Evolutionary conservation across 129 eudicot genomes (phyloP), one percentile per base, ranked within the genome.

Genomic region (Ambrosia trifida): DNA sequence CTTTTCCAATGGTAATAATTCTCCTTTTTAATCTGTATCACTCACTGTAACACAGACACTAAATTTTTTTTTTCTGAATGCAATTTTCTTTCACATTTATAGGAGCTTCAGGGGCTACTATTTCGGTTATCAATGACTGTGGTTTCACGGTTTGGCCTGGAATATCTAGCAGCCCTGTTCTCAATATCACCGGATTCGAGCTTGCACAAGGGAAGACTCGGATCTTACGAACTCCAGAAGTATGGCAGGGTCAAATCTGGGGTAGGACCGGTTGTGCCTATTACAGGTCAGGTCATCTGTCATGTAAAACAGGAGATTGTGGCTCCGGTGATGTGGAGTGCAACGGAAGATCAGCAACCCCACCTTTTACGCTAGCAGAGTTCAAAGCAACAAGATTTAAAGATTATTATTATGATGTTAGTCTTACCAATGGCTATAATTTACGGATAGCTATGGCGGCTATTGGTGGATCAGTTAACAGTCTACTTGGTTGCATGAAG

Each of bases 61-160:
- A 70, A 3, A 65, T 64, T 18, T 49, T 36, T 49, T 36, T 31
- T 11, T 45, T 61, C 7, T 72, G 8, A 72, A 45, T 60, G 2
- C 53, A 49, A 0, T 24, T 24, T 0, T 24, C 28, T 24, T 0
- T 24, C 28, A 0, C 20, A 19, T 51, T 60, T 81, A 62, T 50
- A 77, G 83, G 78, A 68, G 64, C 78, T 41, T 49, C 64, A 12
- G 88, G 84, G 44, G 70, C 79, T 5, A 84, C 75, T 41, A 81
- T 87, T 11, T 79, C 83, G 14, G 76, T 87, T 31, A 68, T 79
- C 6, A 87, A 86, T 75, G 76, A 76, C 57, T 87, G 93, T 49
- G 72, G 72, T 2, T 77, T 75, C 68, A 79, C 85, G 2, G 73
- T 87, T 17, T 87, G 93, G 89, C 93, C 93, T 1, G 83, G 83